phyloP scores from a whole-genome alignment of 2,329 filamentous ascomycete species.

The Cladosporium austrohemisphaericum region DNA sequence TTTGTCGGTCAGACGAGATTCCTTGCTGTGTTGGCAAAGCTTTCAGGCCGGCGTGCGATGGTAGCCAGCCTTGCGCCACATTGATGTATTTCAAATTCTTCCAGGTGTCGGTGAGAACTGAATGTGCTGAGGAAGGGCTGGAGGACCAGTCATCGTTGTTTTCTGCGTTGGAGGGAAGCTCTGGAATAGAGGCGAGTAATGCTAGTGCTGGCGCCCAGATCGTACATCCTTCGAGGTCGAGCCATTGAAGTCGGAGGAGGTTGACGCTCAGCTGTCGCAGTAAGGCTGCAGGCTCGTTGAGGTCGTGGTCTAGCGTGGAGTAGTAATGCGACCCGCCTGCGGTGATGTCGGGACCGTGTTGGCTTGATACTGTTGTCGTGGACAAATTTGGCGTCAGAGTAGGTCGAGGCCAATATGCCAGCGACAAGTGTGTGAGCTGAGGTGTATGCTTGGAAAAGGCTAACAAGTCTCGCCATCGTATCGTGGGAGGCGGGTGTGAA shows the following conservation, averaged over 20 bases:
- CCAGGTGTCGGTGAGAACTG: slow-evolving; percentile 41
- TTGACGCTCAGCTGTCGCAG: slow-evolving; percentile 53
- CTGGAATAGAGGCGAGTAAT: slow-evolving; percentile 1
- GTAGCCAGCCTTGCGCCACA: slow-evolving; percentile 44
- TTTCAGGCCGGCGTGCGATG: slow-evolving; percentile 27
- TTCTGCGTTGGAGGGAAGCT: background rate
- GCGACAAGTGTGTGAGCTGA: slow-evolving; percentile 59
- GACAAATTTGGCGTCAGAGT: slow-evolving; percentile 54
- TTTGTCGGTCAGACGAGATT: slow-evolving; percentile 25
- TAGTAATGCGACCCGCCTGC: slow-evolving; percentile 53
- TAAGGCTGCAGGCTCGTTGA: slow-evolving; percentile 54
- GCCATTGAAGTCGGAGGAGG: slow-evolving; percentile 58
- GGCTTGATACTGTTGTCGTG: slow-evolving; percentile 42
- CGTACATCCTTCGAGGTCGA: slow-evolving; percentile 59
- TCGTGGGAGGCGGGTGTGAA: slow-evolving; percentile 47
- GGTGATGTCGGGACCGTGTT: slow-evolving; percentile 40
- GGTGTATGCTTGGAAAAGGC: slow-evolving; percentile 50
- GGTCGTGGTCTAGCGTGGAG: slow-evolving; percentile 51
- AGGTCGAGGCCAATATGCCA: slow-evolving; percentile 60
- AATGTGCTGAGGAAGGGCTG: slow-evolving; percentile 27
- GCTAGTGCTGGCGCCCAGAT: slow-evolving; percentile 53
- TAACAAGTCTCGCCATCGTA: slow-evolving; percentile 55
- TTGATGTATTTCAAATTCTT: slow-evolving; percentile 42
- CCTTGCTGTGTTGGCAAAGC: slow-evolving; percentile 31
- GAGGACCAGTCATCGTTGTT: slow-evolving; percentile 16